Conservation (phyloP, 1,284 basidiomycete species). For the Fomitopsis betulina region DNA sequence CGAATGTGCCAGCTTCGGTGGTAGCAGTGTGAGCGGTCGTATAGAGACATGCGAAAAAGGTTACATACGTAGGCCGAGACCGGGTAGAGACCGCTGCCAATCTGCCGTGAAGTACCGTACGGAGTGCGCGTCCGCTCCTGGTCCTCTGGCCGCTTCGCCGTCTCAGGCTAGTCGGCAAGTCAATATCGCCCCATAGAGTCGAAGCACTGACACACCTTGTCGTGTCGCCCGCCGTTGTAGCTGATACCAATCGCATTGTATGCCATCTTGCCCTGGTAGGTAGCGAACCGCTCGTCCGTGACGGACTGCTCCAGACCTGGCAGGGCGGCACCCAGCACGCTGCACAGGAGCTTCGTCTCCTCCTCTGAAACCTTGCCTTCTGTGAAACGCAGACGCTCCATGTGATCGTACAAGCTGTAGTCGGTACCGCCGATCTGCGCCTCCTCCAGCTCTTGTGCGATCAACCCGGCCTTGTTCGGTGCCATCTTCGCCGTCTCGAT, state of each 20-base stretch:
- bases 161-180: slow-evolving; percentile 37
- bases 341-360: slow-evolving; percentile 47
- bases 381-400: slow-evolving; percentile 66
- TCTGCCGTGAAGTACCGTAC: slow-evolving; percentile 64
- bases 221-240: slow-evolving; percentile 58
- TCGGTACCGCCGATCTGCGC: slow-evolving; percentile 44
- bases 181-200: neutral
- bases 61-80: slow-evolving; percentile 65
- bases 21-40: neutral
- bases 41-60: neutral
- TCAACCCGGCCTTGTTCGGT: slow-evolving; percentile 19
- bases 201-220: slow-evolving; percentile 46
- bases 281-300: slow-evolving; percentile 55
- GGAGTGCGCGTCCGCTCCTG: slow-evolving; percentile 70
- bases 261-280: slow-evolving; percentile 63
- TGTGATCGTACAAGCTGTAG: slow-evolving; percentile 68
- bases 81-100: slow-evolving; percentile 68
- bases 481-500: slow-evolving; percentile 58
- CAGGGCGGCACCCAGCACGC: slow-evolving; percentile 56
- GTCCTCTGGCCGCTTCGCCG: slow-evolving; percentile 54
- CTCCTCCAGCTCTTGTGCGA: slow-evolving; percentile 27
- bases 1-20: slow-evolving; percentile 54
- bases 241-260: slow-evolving; percentile 75
- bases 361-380: slow-evolving; percentile 44
- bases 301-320: slow-evolving; percentile 70